phyloP scores from a whole-genome alignment of 495 filamentous ascomycete species.

The Pyrenula aspistea region DNA sequence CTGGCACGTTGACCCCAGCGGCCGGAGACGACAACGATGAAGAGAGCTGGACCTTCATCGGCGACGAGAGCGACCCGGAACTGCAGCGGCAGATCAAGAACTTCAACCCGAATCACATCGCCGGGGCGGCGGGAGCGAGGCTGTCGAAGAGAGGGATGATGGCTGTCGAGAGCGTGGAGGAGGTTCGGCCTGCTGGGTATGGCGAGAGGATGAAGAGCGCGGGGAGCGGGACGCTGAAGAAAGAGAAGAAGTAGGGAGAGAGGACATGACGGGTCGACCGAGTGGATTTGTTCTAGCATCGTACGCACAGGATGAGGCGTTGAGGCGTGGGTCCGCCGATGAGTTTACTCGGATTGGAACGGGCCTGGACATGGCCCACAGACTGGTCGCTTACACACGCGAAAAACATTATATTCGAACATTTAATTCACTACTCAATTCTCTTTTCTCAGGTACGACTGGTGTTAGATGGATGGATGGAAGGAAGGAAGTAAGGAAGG shows the following conservation, averaged over 20 bases:
- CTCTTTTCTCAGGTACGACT: no score
- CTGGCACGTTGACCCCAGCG: constrained; percentile 25
- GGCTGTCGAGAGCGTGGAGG: background rate
- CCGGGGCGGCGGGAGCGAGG: background rate
- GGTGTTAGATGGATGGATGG: no score
- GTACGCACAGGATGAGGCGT: no score
- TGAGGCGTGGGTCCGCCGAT: no score
- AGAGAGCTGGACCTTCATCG: constrained; percentile 66
- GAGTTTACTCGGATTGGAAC: no score
- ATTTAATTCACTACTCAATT: no score
- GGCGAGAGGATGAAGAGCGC: background rate
- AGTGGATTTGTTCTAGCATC: no score
- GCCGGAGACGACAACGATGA: constrained; percentile 45
- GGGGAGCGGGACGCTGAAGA: background rate
- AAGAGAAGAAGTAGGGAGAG: background rate
- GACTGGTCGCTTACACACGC: no score
- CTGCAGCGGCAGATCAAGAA: constrained; percentile 23
- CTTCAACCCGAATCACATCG: background rate
- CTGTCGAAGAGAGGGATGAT: background rate
- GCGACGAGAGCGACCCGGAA: constrained; percentile 50
- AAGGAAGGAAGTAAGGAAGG: no score
- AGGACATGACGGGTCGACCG: background rate
- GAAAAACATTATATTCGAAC: no score
- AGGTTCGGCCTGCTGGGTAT: background rate
- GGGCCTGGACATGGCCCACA: no score